Conservation (phyloP, 345 rosid species). For the Eucalyptus cloeziana region DNA sequence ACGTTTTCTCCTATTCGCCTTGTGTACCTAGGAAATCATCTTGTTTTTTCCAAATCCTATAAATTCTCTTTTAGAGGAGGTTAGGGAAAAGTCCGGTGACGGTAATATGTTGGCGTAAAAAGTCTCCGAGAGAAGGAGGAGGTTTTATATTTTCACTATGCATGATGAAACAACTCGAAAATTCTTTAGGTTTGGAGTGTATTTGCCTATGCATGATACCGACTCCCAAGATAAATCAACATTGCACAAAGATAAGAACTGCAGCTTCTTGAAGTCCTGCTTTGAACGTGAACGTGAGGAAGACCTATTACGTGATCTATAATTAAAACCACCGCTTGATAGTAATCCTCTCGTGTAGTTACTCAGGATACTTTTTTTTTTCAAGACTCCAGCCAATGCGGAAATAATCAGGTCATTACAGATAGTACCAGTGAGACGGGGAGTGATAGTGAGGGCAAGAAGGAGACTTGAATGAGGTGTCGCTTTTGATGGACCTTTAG, state of each 20-base stretch:
- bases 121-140: not conserved
- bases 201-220: not conserved
- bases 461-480: not conserved
- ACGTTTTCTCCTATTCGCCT: not conserved
- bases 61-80: not conserved
- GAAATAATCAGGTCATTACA: not conserved
- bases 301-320: not conserved
- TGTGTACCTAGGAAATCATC: not conserved
- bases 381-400: not conserved
- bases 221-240: not conserved
- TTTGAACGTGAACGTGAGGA: not conserved
- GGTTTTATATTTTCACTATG: not conserved
- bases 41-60: not conserved
- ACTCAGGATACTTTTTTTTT: not conserved
- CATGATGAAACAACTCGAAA: not conserved
- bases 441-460: not conserved
- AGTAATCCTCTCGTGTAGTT: not conserved
- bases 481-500: not conserved
- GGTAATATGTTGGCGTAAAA: not conserved
- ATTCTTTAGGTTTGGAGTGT: not conserved
- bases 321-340: not conserved
- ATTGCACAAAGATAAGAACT: not conserved
- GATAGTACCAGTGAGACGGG: not conserved
- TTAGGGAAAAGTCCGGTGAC: not conserved
- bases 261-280: not conserved